These are phyloP conservation scores for Singerocomus inundabilis DNA, from an alignment of 1,284 basidiomycete genomes.

Conservation along the genomic window DNA sequence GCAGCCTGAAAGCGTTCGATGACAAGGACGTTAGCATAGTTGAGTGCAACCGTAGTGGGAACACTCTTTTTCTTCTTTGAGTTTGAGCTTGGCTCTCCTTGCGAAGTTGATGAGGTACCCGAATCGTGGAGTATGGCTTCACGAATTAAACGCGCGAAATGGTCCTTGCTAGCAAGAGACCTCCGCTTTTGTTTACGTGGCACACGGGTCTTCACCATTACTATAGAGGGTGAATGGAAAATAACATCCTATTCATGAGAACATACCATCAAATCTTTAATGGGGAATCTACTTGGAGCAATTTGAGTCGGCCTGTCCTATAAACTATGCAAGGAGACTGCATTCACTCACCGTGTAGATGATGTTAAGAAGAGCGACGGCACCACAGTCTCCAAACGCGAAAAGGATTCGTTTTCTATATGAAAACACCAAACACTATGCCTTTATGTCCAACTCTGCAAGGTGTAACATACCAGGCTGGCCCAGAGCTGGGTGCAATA, in stretches of 20 bases:
- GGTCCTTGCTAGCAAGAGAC: constrained; percentile 24
- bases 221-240: constrained; percentile 3
- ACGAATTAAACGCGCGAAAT: constrained; percentile 23
- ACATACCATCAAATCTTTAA: constrained; percentile 10
- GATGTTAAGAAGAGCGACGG: neutral
- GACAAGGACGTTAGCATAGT: constrained; percentile 24
- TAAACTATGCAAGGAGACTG: neutral
- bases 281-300: no score
- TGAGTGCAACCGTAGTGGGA: constrained; percentile 9
- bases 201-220: constrained; percentile 16
- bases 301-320: neutral
- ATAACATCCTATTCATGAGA: neutral
- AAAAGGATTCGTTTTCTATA: neutral
- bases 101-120: neutral
- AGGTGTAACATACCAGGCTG: neutral
- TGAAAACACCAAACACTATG: neutral
- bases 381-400: neutral
- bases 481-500: no score
- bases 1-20: constrained; percentile 29
- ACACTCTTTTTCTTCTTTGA: constrained; percentile 1
- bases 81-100: constrained; percentile 2
- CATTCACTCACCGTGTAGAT: constrained; percentile 6
- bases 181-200: constrained; percentile 26
- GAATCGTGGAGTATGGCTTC: constrained; percentile 10
- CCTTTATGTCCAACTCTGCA: neutral